phyloP scores from a whole-genome alignment of 139 green algal genomes.

The Micractinium conductrix region DNA sequence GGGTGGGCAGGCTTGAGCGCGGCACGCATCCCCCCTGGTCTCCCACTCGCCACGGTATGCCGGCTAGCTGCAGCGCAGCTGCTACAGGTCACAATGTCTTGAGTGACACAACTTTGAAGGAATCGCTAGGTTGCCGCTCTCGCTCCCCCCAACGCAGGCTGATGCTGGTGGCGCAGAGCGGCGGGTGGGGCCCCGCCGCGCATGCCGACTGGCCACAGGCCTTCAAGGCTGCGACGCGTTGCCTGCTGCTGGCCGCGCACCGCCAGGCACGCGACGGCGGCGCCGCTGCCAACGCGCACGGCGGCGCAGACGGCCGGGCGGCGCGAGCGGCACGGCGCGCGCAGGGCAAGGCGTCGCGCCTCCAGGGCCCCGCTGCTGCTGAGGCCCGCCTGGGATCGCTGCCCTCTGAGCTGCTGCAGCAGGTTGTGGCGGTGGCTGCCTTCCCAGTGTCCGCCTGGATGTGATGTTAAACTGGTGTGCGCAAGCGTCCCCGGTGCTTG shows the following conservation, averaged over 20 bases:
- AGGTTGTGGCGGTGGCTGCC: background rate
- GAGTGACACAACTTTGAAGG: too few relatives aligned
- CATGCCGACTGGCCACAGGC: background rate
- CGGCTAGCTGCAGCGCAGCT: too few relatives aligned
- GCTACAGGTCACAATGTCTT: too few relatives aligned
- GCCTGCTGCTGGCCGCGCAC: background rate
- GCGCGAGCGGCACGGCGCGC: too few relatives aligned
- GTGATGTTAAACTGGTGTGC: too few relatives aligned
- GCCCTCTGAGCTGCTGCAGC: slow-evolving; percentile 1
- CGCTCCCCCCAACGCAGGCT: background rate
- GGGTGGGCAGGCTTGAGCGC: too few relatives aligned
- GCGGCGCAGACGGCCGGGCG: background rate
- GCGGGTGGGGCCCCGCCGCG: background rate
- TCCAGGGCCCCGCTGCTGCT: background rate
- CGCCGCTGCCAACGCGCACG: background rate
- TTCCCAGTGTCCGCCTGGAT: background rate
- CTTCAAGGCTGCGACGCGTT: background rate
- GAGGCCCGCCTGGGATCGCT: background rate
- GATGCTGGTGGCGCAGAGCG: background rate
- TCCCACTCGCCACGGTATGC: too few relatives aligned
- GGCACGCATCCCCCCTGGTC: too few relatives aligned
- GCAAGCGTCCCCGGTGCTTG: too few relatives aligned
- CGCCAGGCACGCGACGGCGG: background rate
- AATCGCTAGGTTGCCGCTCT: too few relatives aligned
- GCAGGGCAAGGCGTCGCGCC: background rate